Percentiles rank a stretch among this genome's conserved stretches.
phyloP scores from a whole-genome alignment of 352 stramenopile species.

The Pythium phragmiticola region DNA sequence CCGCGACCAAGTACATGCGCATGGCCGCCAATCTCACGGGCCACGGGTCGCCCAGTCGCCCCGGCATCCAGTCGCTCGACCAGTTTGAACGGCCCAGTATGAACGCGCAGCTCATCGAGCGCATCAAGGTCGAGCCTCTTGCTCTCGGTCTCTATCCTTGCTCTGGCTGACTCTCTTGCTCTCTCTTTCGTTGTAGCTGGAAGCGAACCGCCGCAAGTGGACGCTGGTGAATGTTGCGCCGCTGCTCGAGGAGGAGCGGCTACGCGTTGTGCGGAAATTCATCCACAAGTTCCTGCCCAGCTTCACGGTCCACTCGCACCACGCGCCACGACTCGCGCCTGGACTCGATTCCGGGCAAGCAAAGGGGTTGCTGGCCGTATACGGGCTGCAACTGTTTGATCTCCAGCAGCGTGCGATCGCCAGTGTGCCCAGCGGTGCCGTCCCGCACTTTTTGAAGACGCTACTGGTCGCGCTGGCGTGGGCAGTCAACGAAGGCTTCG shows the following conservation, averaged over 20 bases:
- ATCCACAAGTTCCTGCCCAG: conserved; percentile 39
- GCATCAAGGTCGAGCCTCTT: conserved; percentile 54
- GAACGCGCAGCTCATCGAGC: conserved; percentile 76
- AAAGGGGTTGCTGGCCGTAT: conserved; percentile 8
- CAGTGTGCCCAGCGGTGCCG: conserved; percentile 47
- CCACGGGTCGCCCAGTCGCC: conserved; percentile 16
- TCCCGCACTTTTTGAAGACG: conserved; percentile 65
- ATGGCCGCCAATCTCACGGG: conserved; percentile 12
- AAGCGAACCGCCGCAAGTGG: conserved; percentile 78
- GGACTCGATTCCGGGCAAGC: neutral
- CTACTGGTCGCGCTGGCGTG: conserved; percentile 58
- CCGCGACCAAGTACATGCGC: conserved; percentile 42
- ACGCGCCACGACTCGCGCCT: neutral
- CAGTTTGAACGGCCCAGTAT: conserved; percentile 59
- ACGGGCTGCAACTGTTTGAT: conserved; percentile 66
- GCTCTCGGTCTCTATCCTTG: neutral
- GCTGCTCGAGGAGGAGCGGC: conserved; percentile 60
- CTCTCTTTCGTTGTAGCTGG: conserved; percentile 34
- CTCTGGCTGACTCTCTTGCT: neutral
- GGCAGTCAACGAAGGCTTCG: conserved; percentile 72
- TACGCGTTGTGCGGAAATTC: conserved; percentile 63
- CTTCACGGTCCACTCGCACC: neutral
- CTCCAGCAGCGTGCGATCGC: conserved; percentile 76
- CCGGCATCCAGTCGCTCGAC: conserved; percentile 35
- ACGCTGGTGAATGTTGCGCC: conserved; percentile 57